Evolutionary conservation across 2,329 filamentous ascomycete genomes (phyloP).

Genomic region (Colletotrichum acutatum): DNA sequence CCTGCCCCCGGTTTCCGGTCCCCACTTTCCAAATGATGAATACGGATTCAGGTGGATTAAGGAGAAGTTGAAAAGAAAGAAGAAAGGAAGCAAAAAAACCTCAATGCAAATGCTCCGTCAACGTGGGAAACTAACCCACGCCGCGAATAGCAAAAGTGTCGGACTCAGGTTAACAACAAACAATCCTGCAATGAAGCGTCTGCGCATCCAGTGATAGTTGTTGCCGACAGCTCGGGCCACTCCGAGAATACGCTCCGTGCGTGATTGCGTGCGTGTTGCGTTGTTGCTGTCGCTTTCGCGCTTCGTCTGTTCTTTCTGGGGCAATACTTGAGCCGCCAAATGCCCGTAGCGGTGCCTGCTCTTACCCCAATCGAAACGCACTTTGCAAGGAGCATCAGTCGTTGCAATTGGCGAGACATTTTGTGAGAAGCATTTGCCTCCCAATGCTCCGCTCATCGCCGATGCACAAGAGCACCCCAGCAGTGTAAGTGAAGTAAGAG

Average conservation of each 20-base stretch:
- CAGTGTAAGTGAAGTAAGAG: neutral
- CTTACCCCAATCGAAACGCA: constrained; percentile 31
- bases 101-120: too few relatives aligned
- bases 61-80: neutral
- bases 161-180: constrained; percentile 2
- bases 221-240: constrained; percentile 15
- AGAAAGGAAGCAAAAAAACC: neutral
- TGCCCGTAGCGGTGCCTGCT: constrained; percentile 20
- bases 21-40: neutral
- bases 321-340: constrained; percentile 17
- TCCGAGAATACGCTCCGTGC: neutral
- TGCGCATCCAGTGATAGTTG: constrained; percentile 2
- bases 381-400: neutral
- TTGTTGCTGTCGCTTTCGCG: neutral
- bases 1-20: neutral
- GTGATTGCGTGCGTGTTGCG: neutral
- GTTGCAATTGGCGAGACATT: neutral
- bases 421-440: neutral
- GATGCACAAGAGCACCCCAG: neutral
- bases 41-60: neutral
- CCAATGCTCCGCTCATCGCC: constrained; percentile 14
- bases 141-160: neutral
- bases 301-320: neutral
- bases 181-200: neutral
- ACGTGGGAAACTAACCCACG: too few relatives aligned